Percentiles rank a stretch among this genome's conserved stretches.
phyloP scores from a whole-genome alignment of 1,139 yeast species.

The Saccharomyces pastorianus region DNA sequence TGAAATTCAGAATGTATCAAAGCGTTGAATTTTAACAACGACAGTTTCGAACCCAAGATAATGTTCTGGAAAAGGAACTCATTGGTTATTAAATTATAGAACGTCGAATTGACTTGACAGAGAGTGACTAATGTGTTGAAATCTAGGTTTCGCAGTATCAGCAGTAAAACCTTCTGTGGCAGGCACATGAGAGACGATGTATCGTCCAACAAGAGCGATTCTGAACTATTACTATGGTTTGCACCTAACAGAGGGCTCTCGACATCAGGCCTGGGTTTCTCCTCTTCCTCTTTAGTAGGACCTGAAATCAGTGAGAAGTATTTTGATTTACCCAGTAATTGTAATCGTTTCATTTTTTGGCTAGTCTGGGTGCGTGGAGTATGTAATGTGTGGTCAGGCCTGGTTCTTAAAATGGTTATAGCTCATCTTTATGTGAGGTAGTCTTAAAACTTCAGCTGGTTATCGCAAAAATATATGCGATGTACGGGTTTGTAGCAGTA shows the following conservation, averaged over 20 bases:
- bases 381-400: no score
- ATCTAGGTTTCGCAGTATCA: constrained; percentile 20
- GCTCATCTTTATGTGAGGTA: background rate
- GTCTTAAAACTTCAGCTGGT: background rate
- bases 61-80: constrained; percentile 23
- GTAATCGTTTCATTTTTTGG: constrained; percentile 21
- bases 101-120: constrained; percentile 19
- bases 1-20: constrained; percentile 26
- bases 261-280: background rate
- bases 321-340: constrained; percentile 20
- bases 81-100: constrained; percentile 21
- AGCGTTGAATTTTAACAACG: constrained; percentile 26
- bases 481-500: background rate
- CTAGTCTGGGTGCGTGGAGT: background rate
- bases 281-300: background rate
- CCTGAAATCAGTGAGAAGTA: constrained; percentile 7
- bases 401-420: no score
- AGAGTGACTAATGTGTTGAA: constrained; percentile 16
- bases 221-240: background rate
- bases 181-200: constrained; percentile 5
- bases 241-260: background rate
- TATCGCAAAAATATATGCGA: background rate
- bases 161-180: constrained; percentile 16
- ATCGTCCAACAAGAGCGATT: background rate
- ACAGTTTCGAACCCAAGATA: constrained; percentile 18